A percentile compares a stretch with the other conserved stretches of the same genome.
These are phyloP conservation scores for Pisolithus sp. DNA, from an alignment of 768 basidiomycete species.

Conservation along the genomic window DNA sequence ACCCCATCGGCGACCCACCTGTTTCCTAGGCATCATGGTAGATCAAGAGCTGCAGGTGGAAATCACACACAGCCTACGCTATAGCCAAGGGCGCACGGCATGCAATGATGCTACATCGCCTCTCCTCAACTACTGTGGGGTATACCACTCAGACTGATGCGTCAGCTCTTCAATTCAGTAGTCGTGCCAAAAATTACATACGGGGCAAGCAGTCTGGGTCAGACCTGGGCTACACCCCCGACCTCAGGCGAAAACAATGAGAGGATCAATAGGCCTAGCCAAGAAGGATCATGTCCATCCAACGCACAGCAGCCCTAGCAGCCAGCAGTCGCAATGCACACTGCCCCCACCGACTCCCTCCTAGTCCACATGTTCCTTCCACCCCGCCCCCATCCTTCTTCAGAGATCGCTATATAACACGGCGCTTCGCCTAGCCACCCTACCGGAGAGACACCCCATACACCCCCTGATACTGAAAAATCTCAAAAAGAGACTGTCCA, in stretches of 20 bases:
- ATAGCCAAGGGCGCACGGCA: not conserved
- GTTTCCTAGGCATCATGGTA: slow-evolving; percentile 1
- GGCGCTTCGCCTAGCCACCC: too few species aligned
- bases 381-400: too few species aligned
- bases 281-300: not conserved
- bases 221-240: not conserved
- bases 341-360: too few species aligned
- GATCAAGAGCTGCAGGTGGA: slow-evolving; percentile 2
- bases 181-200: too few species aligned
- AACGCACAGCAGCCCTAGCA: not conserved
- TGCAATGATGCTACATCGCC: not conserved
- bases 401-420: not conserved
- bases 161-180: not conserved
- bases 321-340: not conserved
- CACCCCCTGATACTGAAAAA: too few species aligned
- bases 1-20: not conserved
- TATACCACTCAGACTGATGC: too few species aligned
- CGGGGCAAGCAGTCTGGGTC: not conserved
- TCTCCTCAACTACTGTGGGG: too few species aligned
- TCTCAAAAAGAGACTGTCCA: too few species aligned
- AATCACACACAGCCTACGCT: not conserved
- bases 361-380: not conserved
- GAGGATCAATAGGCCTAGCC: not conserved
- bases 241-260: too few species aligned
- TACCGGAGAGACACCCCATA: too few species aligned